Base-by-base conservation (phyloP, 129 eudicot genomes). In the Artemisia argyi region DNA sequence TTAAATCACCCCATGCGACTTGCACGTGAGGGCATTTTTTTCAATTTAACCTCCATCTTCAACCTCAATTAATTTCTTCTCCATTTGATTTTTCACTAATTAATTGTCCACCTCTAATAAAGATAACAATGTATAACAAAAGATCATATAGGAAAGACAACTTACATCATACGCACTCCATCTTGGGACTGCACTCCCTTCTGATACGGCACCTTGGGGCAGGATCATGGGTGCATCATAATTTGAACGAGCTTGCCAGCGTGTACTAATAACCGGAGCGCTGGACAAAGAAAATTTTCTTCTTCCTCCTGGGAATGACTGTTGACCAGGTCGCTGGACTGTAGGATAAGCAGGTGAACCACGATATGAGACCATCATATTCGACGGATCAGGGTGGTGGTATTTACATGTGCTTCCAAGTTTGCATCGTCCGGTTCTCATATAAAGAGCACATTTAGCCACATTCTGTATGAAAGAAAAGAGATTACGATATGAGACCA, bases 391-490 rank as follows among this genome's bases (percentile, higher is more conserved):
- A 12, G 97, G 97, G 69, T 91, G 97, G 76, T 91, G 89, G 59
- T 88, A 91, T 81, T 91, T 91, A 79, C 97, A 91, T 26, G 95
- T 91, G 72, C 73, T 62, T 9, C 97, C 97, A 68, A 88, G 88
- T 83, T 91, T 91, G 80, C 97, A 91, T 65, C 79, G 95, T 79
- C 92, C 95, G 50, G 91, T 87, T 82, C 84, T 91, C 66, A 83
- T 65, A 75, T 85, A 91, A 81, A 85, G 85, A 3, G 88, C 75
- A 73, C 97, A 91, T 82, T 88, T 92, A 65, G 84, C 84, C 79
- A 82, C 97, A 72, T 89, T 89, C 97, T 91, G 85, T n/a, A 56
- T 52, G 18, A 76, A 30, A 75, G 42, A 75, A 66, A 24, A 54
- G 15, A 52, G 7, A 57, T 39, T 71, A 13, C 12, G 8, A 32